Conservation (phyloP, 495 filamentous ascomycete species). For the Lasiosphaeria miniovina region DNA sequence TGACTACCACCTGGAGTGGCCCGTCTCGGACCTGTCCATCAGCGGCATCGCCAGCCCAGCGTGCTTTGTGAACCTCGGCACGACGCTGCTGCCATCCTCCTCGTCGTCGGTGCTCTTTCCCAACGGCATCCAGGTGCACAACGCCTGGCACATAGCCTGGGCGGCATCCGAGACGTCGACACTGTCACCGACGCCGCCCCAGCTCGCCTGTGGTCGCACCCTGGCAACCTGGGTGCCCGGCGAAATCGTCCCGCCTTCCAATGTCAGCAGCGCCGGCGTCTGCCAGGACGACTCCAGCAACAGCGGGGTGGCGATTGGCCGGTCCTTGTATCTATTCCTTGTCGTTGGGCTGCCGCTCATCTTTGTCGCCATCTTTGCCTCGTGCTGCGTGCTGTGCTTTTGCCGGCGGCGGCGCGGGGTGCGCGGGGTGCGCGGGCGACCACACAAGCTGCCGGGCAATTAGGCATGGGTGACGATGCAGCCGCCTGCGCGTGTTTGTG, state of each 20-base stretch:
- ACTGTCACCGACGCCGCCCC: constrained; percentile 2
- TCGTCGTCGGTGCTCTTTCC: not conserved
- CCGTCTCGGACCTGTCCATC: not conserved
- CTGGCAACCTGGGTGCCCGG: constrained; percentile 4
- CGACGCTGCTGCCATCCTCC: not conserved
- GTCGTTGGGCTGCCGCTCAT: not conserved
- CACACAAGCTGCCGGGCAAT: too few relatives aligned
- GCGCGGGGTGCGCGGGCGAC: too few relatives aligned
- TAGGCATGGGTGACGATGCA: too few relatives aligned
- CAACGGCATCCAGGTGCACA: constrained; percentile 3
- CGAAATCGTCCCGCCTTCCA: not conserved
- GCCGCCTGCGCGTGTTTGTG: too few relatives aligned
- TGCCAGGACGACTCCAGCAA: not conserved
- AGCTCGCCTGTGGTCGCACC: not conserved
- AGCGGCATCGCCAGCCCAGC: not conserved
- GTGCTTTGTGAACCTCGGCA: not conserved
- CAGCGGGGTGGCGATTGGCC: not conserved
- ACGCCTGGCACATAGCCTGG: constrained; percentile 9
- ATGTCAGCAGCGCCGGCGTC: not conserved
- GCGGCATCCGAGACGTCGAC: not conserved
- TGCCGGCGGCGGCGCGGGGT: too few relatives aligned
- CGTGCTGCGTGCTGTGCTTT: not conserved
- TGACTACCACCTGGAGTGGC: not conserved
- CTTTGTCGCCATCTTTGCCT: not conserved
- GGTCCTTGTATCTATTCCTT: not conserved